Evolutionary conservation across 441 rosid species (phyloP), one percentile per base, ranked within the genome.

Genomic region (Gossypium gossypioides): DNA sequence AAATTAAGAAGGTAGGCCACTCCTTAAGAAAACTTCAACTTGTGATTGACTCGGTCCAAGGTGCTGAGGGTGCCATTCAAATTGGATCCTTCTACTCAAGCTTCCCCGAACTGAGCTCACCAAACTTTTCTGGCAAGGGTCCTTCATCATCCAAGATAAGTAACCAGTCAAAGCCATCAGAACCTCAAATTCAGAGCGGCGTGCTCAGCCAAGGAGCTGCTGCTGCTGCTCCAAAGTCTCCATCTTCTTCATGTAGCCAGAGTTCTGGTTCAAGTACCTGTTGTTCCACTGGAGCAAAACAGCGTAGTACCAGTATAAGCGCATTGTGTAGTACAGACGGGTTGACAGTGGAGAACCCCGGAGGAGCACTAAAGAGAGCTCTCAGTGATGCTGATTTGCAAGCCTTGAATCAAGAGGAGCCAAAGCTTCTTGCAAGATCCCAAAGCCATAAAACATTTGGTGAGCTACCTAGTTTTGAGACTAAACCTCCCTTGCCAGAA

Each of bases 1-100:
- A 92, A 82, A 87, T 92, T 82, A 90, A 92, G 85, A 92, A 92
- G 81, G 95, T 92, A 15, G 91, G 91, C 24, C 93, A 88, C 76
- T 86, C 98, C 4, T 76, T 91, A 65, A 89, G 76, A 84, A 92
- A 92, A 81, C 93, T 92, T 63, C 96, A 92, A 75, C 85, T 77
- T 4, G 96, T 91, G 50, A 88, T 92, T 8, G 88, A 90, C 77
- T 85, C 98, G 10, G 94, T 92, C 57, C 91, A 86, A 72, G 95
- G 95, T 18, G 83, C 83, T 8, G 84, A 89, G 77, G 93, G 93
- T 37, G 72, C 91, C 44, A 85, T 92, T 75, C 87, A 84, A 70
- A 85, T 90, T 4, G 89, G 86, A 18, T 87, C 95, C 15, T 92
- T 92, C 84, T 90, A 92, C 64, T 76, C 84, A 70, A 85, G 87